These are phyloP conservation scores for Fusarium sp. DNA, from an alignment of 2,329 filamentous ascomycete genomes.

Conservation along the genomic window DNA sequence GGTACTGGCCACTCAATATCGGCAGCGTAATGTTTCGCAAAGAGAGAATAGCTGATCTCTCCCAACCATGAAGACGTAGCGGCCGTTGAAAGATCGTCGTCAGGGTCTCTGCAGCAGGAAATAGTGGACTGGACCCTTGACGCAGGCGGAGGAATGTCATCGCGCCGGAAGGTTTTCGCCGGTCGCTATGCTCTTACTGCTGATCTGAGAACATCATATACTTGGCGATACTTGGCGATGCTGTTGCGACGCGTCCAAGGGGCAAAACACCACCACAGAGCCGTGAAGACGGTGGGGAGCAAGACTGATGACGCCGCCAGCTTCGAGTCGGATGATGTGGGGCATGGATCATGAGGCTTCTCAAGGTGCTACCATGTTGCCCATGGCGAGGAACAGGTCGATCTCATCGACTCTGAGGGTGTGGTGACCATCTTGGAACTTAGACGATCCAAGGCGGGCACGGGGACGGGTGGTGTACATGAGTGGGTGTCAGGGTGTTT, in stretches of 20 bases:
- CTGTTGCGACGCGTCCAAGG: constrained; percentile 31
- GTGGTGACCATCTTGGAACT: constrained; percentile 31
- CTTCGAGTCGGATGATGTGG: constrained; percentile 46
- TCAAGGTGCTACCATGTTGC: constrained; percentile 39
- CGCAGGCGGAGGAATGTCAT: constrained; percentile 18
- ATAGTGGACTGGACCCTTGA: constrained; percentile 24
- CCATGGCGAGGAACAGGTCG: constrained; percentile 39
- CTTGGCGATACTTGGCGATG: constrained; percentile 28
- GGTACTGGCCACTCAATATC: constrained; percentile 11
- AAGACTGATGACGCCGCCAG: constrained; percentile 36
- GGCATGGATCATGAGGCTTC: constrained; percentile 48
- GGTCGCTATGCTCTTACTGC: constrained; percentile 11
- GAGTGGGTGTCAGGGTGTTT: constrained; percentile 35
- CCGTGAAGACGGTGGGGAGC: constrained; percentile 35
- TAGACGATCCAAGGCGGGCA: constrained; percentile 33
- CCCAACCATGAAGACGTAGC: constrained; percentile 10
- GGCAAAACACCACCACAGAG: constrained; percentile 29
- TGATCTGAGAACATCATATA: constrained; percentile 7
- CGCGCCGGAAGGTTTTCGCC: constrained; percentile 39
- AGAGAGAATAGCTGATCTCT: background rate
- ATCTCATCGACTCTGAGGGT: constrained; percentile 41
- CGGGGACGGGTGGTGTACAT: constrained; percentile 28
- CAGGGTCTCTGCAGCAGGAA: constrained; percentile 32
- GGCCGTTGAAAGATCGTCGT: constrained; percentile 30
- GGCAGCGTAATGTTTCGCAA: background rate